These are phyloP conservation scores for Cucurbita maxima DNA, from an alignment of 306 rosid genomes.

Conservation along the genomic window DNA sequence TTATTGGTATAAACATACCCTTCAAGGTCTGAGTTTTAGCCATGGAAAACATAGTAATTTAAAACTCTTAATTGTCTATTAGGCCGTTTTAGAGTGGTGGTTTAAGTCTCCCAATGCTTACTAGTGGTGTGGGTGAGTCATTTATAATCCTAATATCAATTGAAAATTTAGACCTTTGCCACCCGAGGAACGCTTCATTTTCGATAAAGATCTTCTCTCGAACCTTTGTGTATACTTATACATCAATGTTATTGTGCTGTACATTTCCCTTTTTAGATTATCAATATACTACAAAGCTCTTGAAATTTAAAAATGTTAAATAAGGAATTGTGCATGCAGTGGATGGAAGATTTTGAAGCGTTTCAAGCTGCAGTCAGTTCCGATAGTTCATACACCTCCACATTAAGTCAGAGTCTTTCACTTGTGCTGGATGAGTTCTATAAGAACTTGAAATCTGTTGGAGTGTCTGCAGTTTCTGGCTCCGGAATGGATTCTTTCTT, in stretches of 20 bases:
- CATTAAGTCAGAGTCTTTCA: slow-evolving; percentile 54
- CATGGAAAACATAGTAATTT: not conserved
- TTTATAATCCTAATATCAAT: not conserved
- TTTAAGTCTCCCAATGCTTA: not conserved
- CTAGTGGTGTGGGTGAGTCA: not conserved
- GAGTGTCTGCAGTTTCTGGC: slow-evolving; percentile 73
- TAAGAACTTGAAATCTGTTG: slow-evolving; percentile 59
- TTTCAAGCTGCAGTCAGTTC: slow-evolving; percentile 54
- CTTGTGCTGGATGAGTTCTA: slow-evolving; percentile 76
- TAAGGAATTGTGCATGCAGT: slow-evolving; percentile 27
- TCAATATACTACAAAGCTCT: not conserved
- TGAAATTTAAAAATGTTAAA: slow-evolving; percentile 4
- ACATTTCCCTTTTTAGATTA: not conserved
- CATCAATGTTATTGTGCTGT: not conserved
- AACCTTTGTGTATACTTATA: not conserved
- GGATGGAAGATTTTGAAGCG: slow-evolving; percentile 85
- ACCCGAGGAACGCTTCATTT: not conserved
- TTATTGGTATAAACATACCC: not conserved
- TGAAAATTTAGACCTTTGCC: not conserved
- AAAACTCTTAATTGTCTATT: not conserved
- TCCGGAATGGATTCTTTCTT: slow-evolving; percentile 67
- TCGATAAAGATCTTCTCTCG: not conserved
- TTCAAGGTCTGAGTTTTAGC: not conserved
- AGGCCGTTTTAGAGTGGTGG: not conserved
- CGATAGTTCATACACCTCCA: slow-evolving; percentile 44